phyloP scores from a whole-genome alignment of 2,329 filamentous ascomycete genomes.

The Diplodia scrobiculata region DNA sequence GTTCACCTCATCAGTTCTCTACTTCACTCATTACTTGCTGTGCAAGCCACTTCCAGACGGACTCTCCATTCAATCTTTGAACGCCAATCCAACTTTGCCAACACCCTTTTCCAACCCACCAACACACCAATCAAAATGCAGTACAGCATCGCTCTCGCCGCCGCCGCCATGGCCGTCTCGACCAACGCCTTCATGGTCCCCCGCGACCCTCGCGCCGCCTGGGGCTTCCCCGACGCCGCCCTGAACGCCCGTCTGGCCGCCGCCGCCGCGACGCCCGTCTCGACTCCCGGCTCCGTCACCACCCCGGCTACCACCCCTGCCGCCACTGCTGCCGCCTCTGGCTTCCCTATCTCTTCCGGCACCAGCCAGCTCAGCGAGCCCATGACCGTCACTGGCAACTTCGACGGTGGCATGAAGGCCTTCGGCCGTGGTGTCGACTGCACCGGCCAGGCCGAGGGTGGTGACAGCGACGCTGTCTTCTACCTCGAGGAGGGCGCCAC shows the following conservation, averaged over 20 bases:
- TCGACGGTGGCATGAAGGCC: constrained; percentile 30
- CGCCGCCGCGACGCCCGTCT: not conserved
- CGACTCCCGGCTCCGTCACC: constrained; percentile 11
- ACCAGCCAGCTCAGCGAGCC: constrained; percentile 26
- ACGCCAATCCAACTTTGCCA: constrained; percentile 22
- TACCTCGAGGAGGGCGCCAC: constrained; percentile 39
- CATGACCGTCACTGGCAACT: constrained; percentile 28
- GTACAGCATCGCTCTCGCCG: constrained; percentile 26
- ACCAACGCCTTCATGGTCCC: constrained; percentile 29
- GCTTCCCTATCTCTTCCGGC: constrained; percentile 27
- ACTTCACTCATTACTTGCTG: constrained; percentile 26
- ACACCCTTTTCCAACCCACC: constrained; percentile 9
- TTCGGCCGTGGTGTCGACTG: constrained; percentile 29
- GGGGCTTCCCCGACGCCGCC: constrained; percentile 18
- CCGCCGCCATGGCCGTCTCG: constrained; percentile 17
- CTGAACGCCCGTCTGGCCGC: constrained; percentile 11
- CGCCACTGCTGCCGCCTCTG: constrained; percentile 21
- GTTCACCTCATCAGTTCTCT: constrained; percentile 25
- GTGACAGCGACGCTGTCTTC: constrained; percentile 30
- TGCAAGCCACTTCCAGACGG: constrained; percentile 24
- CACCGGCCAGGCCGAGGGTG: constrained; percentile 29
- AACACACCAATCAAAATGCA: constrained; percentile 23
- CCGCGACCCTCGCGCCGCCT: not conserved
- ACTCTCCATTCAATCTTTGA: constrained; percentile 19
- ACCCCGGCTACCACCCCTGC: constrained; percentile 18